phyloP scores from a whole-genome alignment of 352 stramenopile species.

The Phytopythium sindhum region DNA sequence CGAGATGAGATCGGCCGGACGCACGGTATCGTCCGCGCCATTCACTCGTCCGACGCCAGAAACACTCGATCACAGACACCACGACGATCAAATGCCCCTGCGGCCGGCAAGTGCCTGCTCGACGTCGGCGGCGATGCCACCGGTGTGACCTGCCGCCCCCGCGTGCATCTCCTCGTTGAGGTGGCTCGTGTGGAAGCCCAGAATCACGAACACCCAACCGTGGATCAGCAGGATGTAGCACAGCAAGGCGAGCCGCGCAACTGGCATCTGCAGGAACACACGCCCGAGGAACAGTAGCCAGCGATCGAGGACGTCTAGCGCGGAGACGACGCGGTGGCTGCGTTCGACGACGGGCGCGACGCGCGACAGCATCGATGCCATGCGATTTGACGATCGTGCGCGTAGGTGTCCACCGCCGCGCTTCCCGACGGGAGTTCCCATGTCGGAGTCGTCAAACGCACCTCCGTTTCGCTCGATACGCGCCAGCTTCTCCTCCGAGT shows the following conservation, averaged over 20 bases:
- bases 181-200: slow-evolving; percentile 88
- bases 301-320: slow-evolving; percentile 61
- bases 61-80: not conserved
- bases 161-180: slow-evolving; percentile 72
- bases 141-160: slow-evolving; percentile 18
- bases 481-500: slow-evolving; percentile 54
- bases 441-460: slow-evolving; percentile 59
- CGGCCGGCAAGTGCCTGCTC: not conserved
- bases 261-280: slow-evolving; percentile 69
- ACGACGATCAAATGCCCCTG: not conserved
- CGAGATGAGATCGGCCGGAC: too few species aligned
- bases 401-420: slow-evolving; percentile 17
- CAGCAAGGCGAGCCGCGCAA: slow-evolving; percentile 70
- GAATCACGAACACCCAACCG: slow-evolving; percentile 82
- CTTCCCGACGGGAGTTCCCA: slow-evolving; percentile 47
- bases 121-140: slow-evolving; percentile 8
- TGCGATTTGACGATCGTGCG: slow-evolving; percentile 49
- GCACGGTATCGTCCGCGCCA: too few species aligned
- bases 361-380: slow-evolving; percentile 58
- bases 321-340: slow-evolving; percentile 60
- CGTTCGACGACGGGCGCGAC: slow-evolving; percentile 69
- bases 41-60: too few species aligned
- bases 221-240: slow-evolving; percentile 82
- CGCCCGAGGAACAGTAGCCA: slow-evolving; percentile 77
- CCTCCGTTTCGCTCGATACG: slow-evolving; percentile 65